A percentile compares a stretch with the other conserved stretches of the same genome.
Conservation (phyloP, 1,139 yeast species). For the Candida dubliniensis region DNA sequence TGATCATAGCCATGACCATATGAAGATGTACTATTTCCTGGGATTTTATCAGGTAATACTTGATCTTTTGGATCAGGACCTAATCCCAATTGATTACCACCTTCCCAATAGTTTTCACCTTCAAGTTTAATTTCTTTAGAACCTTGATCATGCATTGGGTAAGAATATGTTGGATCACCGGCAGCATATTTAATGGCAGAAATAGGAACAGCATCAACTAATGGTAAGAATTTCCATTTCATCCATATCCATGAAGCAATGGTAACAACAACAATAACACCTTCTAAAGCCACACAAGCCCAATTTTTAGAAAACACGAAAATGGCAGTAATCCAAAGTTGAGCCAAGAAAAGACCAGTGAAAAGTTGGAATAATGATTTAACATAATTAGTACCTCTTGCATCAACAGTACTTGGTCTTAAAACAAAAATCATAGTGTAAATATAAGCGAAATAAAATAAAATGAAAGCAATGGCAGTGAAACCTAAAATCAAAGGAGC, state of each 20-base stretch:
- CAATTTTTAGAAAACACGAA: slow-evolving; percentile 71
- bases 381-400: slow-evolving; percentile 67
- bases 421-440: slow-evolving; percentile 56
- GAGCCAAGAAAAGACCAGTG: slow-evolving; percentile 65
- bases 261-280: slow-evolving; percentile 50
- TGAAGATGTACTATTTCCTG: slow-evolving; percentile 4
- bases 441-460: slow-evolving; percentile 61
- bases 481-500: slow-evolving; percentile 50
- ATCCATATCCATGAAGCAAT: slow-evolving; percentile 56
- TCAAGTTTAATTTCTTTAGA: slow-evolving; percentile 52
- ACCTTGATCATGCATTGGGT: slow-evolving; percentile 66
- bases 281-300: slow-evolving; percentile 71
- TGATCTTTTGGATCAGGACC: slow-evolving; percentile 25
- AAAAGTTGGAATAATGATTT: slow-evolving; percentile 65
- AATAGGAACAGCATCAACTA: slow-evolving; percentile 71
- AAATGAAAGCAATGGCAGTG: slow-evolving; percentile 43
- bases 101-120: slow-evolving; percentile 53
- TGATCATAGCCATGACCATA: neutral
- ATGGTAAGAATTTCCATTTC: slow-evolving; percentile 58
- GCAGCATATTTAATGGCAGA: slow-evolving; percentile 64
- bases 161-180: slow-evolving; percentile 49
- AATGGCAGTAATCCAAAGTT: slow-evolving; percentile 63
- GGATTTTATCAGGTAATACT: slow-evolving; percentile 23
- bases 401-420: slow-evolving; percentile 53
- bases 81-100: slow-evolving; percentile 44